Base-by-base conservation (phyloP, 2,329 filamentous ascomycete species). In the Emmonsiellopsis sp. region DNA sequence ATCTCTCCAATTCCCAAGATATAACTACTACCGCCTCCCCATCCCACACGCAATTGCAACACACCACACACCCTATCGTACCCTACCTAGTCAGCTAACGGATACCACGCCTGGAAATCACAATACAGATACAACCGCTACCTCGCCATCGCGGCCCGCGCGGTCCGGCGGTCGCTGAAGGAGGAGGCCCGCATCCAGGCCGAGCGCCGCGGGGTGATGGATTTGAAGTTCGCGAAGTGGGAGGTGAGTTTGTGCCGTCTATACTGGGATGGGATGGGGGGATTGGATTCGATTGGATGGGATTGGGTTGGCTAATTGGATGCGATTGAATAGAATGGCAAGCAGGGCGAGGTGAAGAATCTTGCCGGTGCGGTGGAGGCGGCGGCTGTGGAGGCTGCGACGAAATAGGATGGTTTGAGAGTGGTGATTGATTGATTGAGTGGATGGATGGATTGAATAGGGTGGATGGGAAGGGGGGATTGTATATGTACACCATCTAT, bases 81-180 rank as follows among this genome's bases (percentile, higher is more conserved):
- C 21, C 21, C 3, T 14, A 44, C 42, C 8, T 5, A 10, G n/a
- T 11, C 8, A 10, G 5, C 10, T 13, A 8, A 6, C 27, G 13
- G 14, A 32, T 6, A 32, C 7, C 8, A 45, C 33, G 31, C 33
- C 27, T 4, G 13, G 36, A 5, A 17, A 11, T 3, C 45, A 34
- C 11, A 9, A 60, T 53, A 71, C 73, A 98, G 93, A 79, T 98
- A 98, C 88, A 98, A 98, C 86, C 93, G 91, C 79, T 97, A 96
- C 85, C 85, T 98, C 72, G 85, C 91, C 70, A 83, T 98, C 77
- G 90, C 93, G 69, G 84, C 91, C 75, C 90, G 91, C 75, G 87
- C 88, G 70, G 88, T 98, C 73, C 93, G 94, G 78, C 87, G 89
- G 73, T 95, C 90, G 73, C 81, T 98, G 74, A 96, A 97, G 82